Conservation (phyloP, 345 rosid genomes). For the Viola odorata region DNA sequence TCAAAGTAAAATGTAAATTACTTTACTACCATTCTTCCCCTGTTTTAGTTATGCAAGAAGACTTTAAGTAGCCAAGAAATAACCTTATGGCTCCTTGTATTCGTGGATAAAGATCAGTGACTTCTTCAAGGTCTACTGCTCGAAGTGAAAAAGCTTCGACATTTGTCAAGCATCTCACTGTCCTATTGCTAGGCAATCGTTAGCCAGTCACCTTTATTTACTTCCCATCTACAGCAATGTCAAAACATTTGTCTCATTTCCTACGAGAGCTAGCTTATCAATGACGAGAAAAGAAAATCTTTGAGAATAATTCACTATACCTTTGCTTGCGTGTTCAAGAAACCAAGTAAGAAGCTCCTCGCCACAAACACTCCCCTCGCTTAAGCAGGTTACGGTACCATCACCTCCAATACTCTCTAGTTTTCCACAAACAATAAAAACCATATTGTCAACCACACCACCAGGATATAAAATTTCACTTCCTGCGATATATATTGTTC, state of each 20-base stretch:
- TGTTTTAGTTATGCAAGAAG: not conserved
- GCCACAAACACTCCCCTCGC: constrained; percentile 74
- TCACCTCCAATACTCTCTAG: constrained; percentile 65
- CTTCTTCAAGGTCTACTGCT: constrained; percentile 80
- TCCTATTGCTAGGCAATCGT: constrained; percentile 49
- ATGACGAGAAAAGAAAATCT: too few relatives aligned
- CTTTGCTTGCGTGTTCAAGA: constrained; percentile 65
- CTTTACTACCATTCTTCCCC: not conserved
- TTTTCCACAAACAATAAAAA: constrained; percentile 80
- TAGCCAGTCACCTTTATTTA: constrained; percentile 41
- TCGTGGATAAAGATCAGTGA: constrained; percentile 52
- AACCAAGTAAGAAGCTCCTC: constrained; percentile 94
- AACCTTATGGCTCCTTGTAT: constrained; percentile 90
- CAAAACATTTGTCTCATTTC: not conserved
- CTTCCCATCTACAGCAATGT: constrained; percentile 38
- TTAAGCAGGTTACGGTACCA: constrained; percentile 33
- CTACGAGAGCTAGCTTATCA: not conserved
- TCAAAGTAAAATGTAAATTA: not conserved
- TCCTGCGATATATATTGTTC: constrained; percentile 57
- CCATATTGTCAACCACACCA: constrained; percentile 69
- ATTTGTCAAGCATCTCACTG: constrained; percentile 57
- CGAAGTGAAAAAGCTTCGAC: constrained; percentile 83
- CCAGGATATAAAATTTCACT: constrained; percentile 52
- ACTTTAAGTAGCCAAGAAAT: constrained; percentile 1
- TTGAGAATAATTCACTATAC: constrained; percentile 26